Base-by-base conservation (phyloP, 495 filamentous ascomycete species). In the Bombardia bombarda region DNA sequence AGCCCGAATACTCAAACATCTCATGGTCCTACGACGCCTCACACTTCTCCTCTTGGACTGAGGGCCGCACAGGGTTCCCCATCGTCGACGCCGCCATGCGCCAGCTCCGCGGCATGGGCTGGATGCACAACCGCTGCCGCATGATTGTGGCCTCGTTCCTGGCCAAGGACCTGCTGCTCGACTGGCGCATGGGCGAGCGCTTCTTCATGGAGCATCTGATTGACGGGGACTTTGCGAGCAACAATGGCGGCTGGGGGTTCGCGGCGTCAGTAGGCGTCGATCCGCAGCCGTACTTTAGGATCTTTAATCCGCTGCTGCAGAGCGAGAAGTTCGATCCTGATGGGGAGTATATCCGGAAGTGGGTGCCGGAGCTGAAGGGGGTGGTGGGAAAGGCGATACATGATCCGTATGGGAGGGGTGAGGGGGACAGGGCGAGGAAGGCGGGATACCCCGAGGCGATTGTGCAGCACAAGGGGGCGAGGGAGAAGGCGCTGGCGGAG, bases 61-160 rank as follows among this genome's bases (percentile, higher is more conserved):
- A 75, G 13, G 90, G 90, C 19, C 74, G 66, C 32, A 95, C 90
- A 0, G 90, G 88, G 0, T 90, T 73, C 55, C 88, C 90, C 0
- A 82, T 95, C 53, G 82, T 95, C 48, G 90, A 96, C 60, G 90
- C 90, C 0, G 85, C 87, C 1, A 96, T 96, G 90, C 79, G 90
- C 17, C 87, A 93, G 58, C 57, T 95, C 3, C 68, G 66, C 18
- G 52, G 74, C 23, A 79, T 69, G 38, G 86, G 82, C 6, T 94
- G 80, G 65, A 87, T 95, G 85, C 89, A 90, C 61, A 95, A 96
- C 65, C 83, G 90, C 2, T 80, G 80, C 45, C 82, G 90, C 26
- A 95, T 95, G 89, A 78, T 89, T 28, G 80, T 84, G 2, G 87
- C 86, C 18, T 92, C 84, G 1, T 95, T 95, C 60, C 72, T 95